These are phyloP conservation scores for Priceomyces castillae DNA, from an alignment of 805 yeast genomes.

Conservation along the genomic window DNA sequence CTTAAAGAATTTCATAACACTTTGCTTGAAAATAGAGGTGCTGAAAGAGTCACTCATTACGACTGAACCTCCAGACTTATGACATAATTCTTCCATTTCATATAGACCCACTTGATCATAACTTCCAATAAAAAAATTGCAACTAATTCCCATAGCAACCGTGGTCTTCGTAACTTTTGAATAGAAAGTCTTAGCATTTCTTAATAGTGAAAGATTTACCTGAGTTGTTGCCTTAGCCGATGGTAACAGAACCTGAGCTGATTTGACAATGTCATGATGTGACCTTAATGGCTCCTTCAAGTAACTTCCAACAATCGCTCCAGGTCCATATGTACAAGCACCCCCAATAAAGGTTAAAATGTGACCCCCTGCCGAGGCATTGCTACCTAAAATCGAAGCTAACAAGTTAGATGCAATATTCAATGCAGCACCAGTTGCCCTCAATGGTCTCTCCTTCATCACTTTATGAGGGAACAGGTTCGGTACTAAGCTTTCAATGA, in stretches of 20 bases:
- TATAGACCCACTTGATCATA: slow-evolving; percentile 67
- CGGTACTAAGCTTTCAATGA: slow-evolving; percentile 47
- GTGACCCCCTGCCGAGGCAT: slow-evolving; percentile 50
- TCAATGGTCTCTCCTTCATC: slow-evolving; percentile 45
- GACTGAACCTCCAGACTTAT: slow-evolving; percentile 60
- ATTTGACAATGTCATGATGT: slow-evolving; percentile 57
- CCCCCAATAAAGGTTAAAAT: slow-evolving; percentile 58
- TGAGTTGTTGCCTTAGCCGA: slow-evolving; percentile 30
- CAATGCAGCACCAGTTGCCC: slow-evolving; percentile 62
- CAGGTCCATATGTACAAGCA: slow-evolving; percentile 66
- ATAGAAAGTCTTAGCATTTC: slow-evolving; percentile 46
- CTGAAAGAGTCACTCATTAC: slow-evolving; percentile 64
- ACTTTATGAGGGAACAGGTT: slow-evolving; percentile 48
- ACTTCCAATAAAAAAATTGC: slow-evolving; percentile 60
- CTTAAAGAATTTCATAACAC: slow-evolving; percentile 51
- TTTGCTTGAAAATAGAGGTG: slow-evolving; percentile 67
- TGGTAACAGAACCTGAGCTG: slow-evolving; percentile 26
- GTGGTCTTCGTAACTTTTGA: slow-evolving; percentile 46
- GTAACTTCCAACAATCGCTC: slow-evolving; percentile 52
- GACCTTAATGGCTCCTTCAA: slow-evolving; percentile 65
- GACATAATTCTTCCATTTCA: slow-evolving; percentile 60
- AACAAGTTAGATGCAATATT: slow-evolving; percentile 43
- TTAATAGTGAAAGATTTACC: slow-evolving; percentile 28
- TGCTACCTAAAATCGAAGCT: slow-evolving; percentile 39
- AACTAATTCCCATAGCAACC: slow-evolving; percentile 50